Base-by-base conservation (phyloP, 2,329 filamentous ascomycete species). In the Colletotrichum sp. region DNA sequence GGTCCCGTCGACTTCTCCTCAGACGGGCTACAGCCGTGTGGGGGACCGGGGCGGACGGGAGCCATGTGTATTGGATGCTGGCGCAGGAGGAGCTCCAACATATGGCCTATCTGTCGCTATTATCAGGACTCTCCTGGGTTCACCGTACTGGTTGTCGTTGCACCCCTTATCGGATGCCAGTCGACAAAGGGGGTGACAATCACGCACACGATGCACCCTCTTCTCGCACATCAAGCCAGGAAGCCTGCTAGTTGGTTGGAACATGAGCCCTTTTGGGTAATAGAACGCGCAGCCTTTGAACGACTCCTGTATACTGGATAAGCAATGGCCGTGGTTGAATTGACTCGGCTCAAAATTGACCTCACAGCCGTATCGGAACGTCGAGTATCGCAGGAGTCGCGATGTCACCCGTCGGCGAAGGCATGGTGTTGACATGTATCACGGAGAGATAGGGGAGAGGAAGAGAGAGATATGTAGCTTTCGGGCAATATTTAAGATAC, bases 111-210 rank as follows among this genome's bases (percentile, higher is more conserved):
- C 19, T 48, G 19, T 48, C 5, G 5, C 2, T 16, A 48, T n/a
- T 2, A 6, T 11, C 19, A n/a, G n/a, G 0, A 5, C 3, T 48
- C 9, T 48, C 19, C 9, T 2, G 16, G 1, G 0, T 9, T 39
- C 36, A 19, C 5, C 6, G 5, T 19, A 39, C 2, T 7, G 39
- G 1, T 48, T 19, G 2, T 9, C 19, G 16, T 8, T 3, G 9
- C 19, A 48, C 1, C 39, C 19, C 6, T 48, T 48, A 48, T 22
- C 39, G 1, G 19, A 48, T 48, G 19, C 1, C 39, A n/a, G 1
- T 48, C 12, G 39, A 4, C 39, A 48, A n/a, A 19, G 39, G 39
- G 19, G 39, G 39, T 48, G 19, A 48, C 39, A 48, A 48, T 22
- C 39, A 48, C 3, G 19, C 19, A 48, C 39, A 48, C 5, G 1